Conservation (phyloP, 2,329 filamentous ascomycete genomes). For the Sordariomycetes sp. region DNA sequence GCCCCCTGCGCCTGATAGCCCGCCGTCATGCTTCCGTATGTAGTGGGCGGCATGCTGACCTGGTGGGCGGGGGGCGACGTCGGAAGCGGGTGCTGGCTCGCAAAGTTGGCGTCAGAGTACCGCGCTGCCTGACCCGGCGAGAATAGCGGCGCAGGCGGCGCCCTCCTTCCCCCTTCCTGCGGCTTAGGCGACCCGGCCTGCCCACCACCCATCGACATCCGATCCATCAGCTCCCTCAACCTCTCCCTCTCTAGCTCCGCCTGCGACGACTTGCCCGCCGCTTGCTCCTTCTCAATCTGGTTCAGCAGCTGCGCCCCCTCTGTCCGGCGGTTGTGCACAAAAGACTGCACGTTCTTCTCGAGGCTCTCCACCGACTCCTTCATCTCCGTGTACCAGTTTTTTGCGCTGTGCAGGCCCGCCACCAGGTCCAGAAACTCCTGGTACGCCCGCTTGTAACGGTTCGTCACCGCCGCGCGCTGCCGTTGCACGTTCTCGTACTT, state of each 20-base stretch:
- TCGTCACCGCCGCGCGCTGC: slow-evolving; percentile 68
- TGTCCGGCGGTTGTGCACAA: slow-evolving; percentile 84
- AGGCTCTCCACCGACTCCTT: slow-evolving; percentile 84
- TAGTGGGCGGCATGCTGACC: slow-evolving; percentile 18
- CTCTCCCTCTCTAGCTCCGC: slow-evolving; percentile 80
- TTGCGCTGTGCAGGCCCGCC: slow-evolving; percentile 74
- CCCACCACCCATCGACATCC: slow-evolving; percentile 72
- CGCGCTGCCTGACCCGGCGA: slow-evolving; percentile 28
- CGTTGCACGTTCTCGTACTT: slow-evolving; percentile 85
- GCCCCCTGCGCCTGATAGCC: slow-evolving; percentile 27
- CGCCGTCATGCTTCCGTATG: slow-evolving; percentile 12
- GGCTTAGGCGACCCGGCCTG: slow-evolving; percentile 16
- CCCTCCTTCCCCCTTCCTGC: slow-evolving; percentile 11
- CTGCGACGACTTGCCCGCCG: slow-evolving; percentile 40
- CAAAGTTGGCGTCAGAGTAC: slow-evolving; percentile 40
- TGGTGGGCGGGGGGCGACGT: slow-evolving; percentile 39
- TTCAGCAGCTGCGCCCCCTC: slow-evolving; percentile 83
- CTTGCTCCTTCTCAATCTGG: slow-evolving; percentile 72
- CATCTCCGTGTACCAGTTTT: slow-evolving; percentile 93
- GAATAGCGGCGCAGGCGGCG: slow-evolving; percentile 33
- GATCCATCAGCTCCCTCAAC: slow-evolving; percentile 81
- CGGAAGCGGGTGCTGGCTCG: slow-evolving; percentile 46
- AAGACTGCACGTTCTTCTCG: slow-evolving; percentile 90
- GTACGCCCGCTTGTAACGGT: slow-evolving; percentile 80
- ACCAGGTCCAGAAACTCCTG: slow-evolving; percentile 86